Base-by-base conservation (phyloP, 73 alveolate species). In the Stentor coeruleus region DNA sequence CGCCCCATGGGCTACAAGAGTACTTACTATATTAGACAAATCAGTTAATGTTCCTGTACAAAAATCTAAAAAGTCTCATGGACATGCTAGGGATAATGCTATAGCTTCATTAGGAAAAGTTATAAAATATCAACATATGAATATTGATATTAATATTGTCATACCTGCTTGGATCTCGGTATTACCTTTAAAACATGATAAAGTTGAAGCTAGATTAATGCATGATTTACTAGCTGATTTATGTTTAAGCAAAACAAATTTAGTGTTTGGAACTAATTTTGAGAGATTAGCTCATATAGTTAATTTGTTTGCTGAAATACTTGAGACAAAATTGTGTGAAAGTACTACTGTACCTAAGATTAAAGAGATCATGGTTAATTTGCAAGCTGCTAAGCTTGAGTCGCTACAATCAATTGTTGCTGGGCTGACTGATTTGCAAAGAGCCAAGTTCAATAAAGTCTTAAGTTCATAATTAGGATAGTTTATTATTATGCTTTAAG, bases 61-160 rank as follows among this genome's bases (percentile, higher is more conserved):
- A 3, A 38, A 85, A 82, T 60, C 85, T 83, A 80, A 59, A 85
- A 35, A 49, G 41, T 3, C 80, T 72, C 90, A 91, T 81, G 91
- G 87, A 58, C 95, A 90, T 59, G 96, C 97, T 4, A 92, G 88
- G 84, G 98, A 93, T 80, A 93, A 93, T 74, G 96, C 97, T 31
- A 85, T 93, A 14, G 92, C 97, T 37, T 85, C 97, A 1, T 41
- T 93, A 57, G 98, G 98, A 40, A 93, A 93, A 74, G 84, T 91
- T 58, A 86, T 93, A 60, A 91, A 91, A 84, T 74, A 38, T 33
- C 76, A 86, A 15, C 81, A 88, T 14, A 30, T 80, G 4, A 87
- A 88, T 39, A 38, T 49, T 73, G 77, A 76, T 28, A 35, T 74
- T 3, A 41, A 41, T 35, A 74, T 79, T 57, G 87, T 84, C 55